Percentiles rank a stretch among this genome's conserved stretches.
Conservation (phyloP, 78 protist genomes). For the Dictyostelium firmibasis region DNA sequence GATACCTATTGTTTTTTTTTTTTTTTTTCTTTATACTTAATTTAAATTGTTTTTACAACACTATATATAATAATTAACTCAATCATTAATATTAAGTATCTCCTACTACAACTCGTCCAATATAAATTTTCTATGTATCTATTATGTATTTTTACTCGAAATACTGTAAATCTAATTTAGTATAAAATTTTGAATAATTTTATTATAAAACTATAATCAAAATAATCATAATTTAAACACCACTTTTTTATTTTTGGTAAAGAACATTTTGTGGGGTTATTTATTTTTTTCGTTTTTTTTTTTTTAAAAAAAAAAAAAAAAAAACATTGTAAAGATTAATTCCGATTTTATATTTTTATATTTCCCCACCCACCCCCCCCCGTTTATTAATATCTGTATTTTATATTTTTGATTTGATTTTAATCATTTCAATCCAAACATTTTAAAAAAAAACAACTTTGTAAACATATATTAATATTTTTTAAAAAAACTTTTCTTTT, state of each 20-base stretch:
- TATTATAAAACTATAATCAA: neutral
- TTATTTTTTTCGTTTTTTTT: neutral
- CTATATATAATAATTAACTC: neutral
- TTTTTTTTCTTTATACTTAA: neutral
- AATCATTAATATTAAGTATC: neutral
- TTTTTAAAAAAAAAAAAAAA: too few relatives aligned
- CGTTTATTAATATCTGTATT: neutral
- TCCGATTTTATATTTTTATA: neutral
- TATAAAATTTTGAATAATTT: neutral
- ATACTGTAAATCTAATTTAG: neutral
- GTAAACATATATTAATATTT: neutral
- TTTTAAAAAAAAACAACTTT: neutral
- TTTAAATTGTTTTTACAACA: neutral
- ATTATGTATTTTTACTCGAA: neutral
- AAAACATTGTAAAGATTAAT: neutral
- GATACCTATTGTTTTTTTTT: neutral
- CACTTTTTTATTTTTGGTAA: neutral
- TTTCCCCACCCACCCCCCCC: too few relatives aligned
- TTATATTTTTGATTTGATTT: neutral
- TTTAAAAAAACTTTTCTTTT: too few relatives aligned
- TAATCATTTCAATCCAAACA: neutral
- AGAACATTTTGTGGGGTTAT: neutral
- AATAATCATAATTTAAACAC: neutral
- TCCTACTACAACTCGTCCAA: neutral
- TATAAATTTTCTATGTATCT: neutral